phyloP scores from a whole-genome alignment of 1,284 basidiomycete genomes.

The Fomitiporia mediterranea region DNA sequence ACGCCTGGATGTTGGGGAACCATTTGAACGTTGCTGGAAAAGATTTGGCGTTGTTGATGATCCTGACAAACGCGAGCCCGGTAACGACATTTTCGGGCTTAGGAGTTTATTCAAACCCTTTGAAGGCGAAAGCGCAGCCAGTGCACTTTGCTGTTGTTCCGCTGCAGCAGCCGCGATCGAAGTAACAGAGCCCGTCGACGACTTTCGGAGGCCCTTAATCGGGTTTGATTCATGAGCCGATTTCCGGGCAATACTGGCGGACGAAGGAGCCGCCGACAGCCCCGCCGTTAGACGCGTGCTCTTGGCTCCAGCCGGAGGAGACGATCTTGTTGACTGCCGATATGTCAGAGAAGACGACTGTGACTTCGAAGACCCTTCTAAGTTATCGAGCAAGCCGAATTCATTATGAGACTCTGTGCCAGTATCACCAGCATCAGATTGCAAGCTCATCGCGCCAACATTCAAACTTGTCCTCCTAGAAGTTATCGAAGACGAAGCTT shows the following conservation, averaged over 20 bases:
- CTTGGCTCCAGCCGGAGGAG: slow-evolving; percentile 46
- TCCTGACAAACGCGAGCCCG: slow-evolving; percentile 51
- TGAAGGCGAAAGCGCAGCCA: slow-evolving; percentile 75
- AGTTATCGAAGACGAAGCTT: slow-evolving; percentile 41
- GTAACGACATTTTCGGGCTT: slow-evolving; percentile 67
- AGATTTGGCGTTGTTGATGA: slow-evolving; percentile 45
- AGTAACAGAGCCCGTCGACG: slow-evolving; percentile 70
- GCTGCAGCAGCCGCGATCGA: slow-evolving; percentile 53
- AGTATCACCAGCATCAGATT: slow-evolving; percentile 62
- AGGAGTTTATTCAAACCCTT: slow-evolving; percentile 70
- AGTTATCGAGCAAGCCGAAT: slow-evolving; percentile 71
- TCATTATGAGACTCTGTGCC: slow-evolving; percentile 53
- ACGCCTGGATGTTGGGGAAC: slow-evolving; percentile 68
- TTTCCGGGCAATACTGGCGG: slow-evolving; percentile 52
- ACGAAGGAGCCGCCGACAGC: slow-evolving; percentile 49
- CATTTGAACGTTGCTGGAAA: slow-evolving; percentile 49
- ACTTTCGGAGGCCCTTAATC: slow-evolving; percentile 69
- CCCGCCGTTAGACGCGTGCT: slow-evolving; percentile 37
- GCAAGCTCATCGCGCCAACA: slow-evolving; percentile 38
- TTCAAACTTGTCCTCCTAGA: slow-evolving; percentile 61
- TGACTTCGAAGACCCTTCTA: slow-evolving; percentile 39
- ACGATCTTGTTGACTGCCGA: slow-evolving; percentile 50
- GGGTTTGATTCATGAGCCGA: slow-evolving; percentile 70
- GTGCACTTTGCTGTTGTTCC: slow-evolving; percentile 24
- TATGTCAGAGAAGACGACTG: slow-evolving; percentile 32